Conservation (phyloP, 176 grass and related monocot genomes). For the Thinopyrum elongatum region DNA sequence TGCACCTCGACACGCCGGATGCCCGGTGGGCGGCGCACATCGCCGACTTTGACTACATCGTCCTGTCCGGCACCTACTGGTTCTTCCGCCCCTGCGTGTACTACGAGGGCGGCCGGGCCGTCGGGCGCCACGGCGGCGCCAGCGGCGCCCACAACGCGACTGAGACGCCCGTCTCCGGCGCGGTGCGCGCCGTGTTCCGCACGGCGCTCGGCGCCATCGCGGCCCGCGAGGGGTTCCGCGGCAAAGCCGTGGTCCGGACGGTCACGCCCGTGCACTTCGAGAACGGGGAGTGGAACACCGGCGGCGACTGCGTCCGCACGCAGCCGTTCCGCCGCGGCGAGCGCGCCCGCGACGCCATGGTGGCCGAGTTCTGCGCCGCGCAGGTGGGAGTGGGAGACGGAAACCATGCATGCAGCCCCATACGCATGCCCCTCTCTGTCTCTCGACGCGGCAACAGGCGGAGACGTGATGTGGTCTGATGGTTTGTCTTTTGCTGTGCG, state of each 20-base stretch:
- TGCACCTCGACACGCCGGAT: conserved; percentile 54
- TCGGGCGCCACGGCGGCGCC: conserved; percentile 25
- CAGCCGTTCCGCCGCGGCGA: conserved; percentile 31
- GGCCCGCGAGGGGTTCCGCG: conserved; percentile 12
- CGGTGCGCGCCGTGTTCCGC: conserved; percentile 34
- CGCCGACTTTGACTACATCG: conserved; percentile 35
- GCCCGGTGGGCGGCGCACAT: conserved; percentile 40
- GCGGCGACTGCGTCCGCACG: conserved; percentile 52
- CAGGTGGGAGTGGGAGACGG: neutral
- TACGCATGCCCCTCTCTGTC: no score
- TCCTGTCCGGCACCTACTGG: conserved; percentile 54
- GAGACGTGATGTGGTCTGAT: no score
- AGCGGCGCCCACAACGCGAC: conserved; percentile 27
- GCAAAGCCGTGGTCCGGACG: conserved; percentile 37
- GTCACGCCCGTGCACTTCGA: conserved; percentile 61
- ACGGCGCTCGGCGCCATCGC: conserved; percentile 24
- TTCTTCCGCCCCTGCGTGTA: conserved; percentile 49
- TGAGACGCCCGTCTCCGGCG: conserved; percentile 29
- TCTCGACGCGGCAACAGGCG: no score
- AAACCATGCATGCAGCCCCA: neutral
- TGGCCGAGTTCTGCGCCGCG: conserved; percentile 43
- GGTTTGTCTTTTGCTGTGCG: neutral
- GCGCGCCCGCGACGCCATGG: conserved; percentile 16
- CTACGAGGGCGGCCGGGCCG: conserved; percentile 19
- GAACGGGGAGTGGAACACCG: conserved; percentile 59